A percentile compares a stretch with the other conserved stretches of the same genome.
These are phyloP conservation scores for Sabuloglossum arenarium DNA, from an alignment of 495 filamentous ascomycete genomes.

Conservation along the genomic window DNA sequence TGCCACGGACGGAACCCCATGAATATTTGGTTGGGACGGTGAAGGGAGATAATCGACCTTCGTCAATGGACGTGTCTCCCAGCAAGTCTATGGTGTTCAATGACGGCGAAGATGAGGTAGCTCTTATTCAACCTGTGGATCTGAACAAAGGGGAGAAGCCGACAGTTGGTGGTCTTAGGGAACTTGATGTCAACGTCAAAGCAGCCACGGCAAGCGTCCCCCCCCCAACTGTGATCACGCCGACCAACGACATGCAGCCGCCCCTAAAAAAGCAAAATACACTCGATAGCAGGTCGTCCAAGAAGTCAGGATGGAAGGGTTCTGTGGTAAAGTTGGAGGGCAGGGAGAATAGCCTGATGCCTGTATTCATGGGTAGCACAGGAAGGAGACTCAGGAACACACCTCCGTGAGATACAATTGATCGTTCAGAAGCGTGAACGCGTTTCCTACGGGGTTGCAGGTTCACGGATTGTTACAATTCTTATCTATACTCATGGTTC, in stretches of 20 bases:
- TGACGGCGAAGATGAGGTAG: slow-evolving; percentile 24
- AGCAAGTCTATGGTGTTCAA: slow-evolving; percentile 24
- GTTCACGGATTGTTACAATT: neutral
- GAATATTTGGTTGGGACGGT: slow-evolving; percentile 32
- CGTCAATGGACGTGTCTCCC: slow-evolving; percentile 10
- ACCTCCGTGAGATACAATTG: neutral
- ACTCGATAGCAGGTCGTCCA: slow-evolving; percentile 23
- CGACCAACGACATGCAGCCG: slow-evolving; percentile 25
- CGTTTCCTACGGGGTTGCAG: neutral
- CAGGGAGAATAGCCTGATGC: slow-evolving; percentile 27
- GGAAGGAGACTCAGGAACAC: neutral
- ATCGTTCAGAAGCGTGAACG: too few relatives aligned
- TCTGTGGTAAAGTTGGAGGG: slow-evolving; percentile 27
- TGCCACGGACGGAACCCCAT: slow-evolving; percentile 60
- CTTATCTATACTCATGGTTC: neutral
- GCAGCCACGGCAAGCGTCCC: slow-evolving; percentile 15
- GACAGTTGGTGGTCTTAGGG: slow-evolving; percentile 26
- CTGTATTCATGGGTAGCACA: neutral
- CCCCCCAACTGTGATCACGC: slow-evolving; percentile 8
- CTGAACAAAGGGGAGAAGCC: slow-evolving; percentile 4
- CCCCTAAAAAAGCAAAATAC: slow-evolving; percentile 32
- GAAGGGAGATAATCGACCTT: slow-evolving; percentile 1
- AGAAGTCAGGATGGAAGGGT: neutral
- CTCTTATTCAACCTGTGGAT: slow-evolving; percentile 16
- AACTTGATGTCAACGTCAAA: slow-evolving; percentile 31